Base-by-base conservation (phyloP, 768 basidiomycete genomes). In the Trametopsis cervina region DNA sequence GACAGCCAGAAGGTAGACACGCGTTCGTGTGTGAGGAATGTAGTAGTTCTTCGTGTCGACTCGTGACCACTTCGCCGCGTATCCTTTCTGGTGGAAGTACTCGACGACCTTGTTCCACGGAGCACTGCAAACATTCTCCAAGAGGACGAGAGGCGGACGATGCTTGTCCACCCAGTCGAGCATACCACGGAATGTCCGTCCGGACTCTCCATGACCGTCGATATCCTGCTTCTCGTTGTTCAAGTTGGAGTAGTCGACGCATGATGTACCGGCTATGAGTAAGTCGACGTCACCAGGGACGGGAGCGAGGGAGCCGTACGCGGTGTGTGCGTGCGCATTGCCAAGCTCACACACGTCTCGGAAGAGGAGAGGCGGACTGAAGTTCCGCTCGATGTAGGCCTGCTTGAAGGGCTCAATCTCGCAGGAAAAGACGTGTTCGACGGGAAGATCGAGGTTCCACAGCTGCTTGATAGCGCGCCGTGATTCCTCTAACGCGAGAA, bases 331-430 rank as follows among this genome's bases (percentile, higher is more conserved):
- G 67, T 87, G 76, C 38, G 69, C 65, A 18, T 81, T 76, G 4
- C 86, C 88, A 15, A 97, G 75, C 60, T 96, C 93, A 48, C 88
- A 91, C 15, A 97, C 93, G 61, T 97, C 94, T 41, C 94, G 81
- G 65, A 96, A 97, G 26, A 97, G 72, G 22, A 95, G 66, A 11
- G 93, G 92, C 20, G 94, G 94, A 35, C 85, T 79, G 62, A 97
- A 97, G 64, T 97, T 97, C 25, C 94, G 77, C 61, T 97, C 94
- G 53, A 97, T 97, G 60, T 97, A 96, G 0, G 93, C 94, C 62
- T 94, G 93, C 67, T 96, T 94, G 75, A 92, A 95, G 3, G 93
- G 92, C 61, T 93, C 93, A 47, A 96, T 95, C 68, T 96, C 92
- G 66, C 92, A 96, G 1, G 92, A 95, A 68, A 96, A 95, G 38